Conservation (phyloP, 768 basidiomycete species). For the Trametes punicea region DNA sequence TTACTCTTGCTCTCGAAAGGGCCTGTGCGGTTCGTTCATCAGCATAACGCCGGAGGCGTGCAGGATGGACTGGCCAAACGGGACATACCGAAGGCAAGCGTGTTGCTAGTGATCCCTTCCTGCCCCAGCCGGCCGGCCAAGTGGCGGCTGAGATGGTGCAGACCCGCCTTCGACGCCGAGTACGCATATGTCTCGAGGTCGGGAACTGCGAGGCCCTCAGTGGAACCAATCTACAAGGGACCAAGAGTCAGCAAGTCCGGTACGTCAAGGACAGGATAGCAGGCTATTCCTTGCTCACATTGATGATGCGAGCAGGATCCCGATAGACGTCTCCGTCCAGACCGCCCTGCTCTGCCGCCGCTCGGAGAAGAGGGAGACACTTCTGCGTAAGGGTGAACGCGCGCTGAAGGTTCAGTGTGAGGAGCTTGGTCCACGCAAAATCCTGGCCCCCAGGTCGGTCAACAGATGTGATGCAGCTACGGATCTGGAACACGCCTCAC, state of each 20-base stretch:
- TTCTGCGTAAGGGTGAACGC: slow-evolving; percentile 65
- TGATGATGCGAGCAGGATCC: slow-evolving; percentile 59
- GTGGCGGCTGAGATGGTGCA: slow-evolving; percentile 57
- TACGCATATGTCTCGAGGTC: slow-evolving; percentile 63
- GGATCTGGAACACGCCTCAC: slow-evolving; percentile 34
- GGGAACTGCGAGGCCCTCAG: slow-evolving; percentile 54
- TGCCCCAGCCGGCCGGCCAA: slow-evolving; percentile 54
- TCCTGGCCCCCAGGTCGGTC: too few relatives aligned
- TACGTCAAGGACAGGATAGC: too few relatives aligned
- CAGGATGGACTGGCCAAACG: neutral
- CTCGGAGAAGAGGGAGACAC: slow-evolving; percentile 52
- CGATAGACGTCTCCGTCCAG: slow-evolving; percentile 33
- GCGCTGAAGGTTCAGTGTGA: slow-evolving; percentile 59
- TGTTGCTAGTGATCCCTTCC: slow-evolving; percentile 59
- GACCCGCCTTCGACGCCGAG: slow-evolving; percentile 58
- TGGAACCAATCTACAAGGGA: slow-evolving; percentile 31
- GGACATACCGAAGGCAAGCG: slow-evolving; percentile 56
- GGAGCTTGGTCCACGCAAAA: slow-evolving; percentile 54
- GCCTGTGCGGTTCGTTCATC: slow-evolving; percentile 14
- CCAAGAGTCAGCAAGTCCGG: too few relatives aligned
- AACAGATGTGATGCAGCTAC: neutral
- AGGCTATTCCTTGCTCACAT: too few relatives aligned
- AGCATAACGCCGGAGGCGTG: neutral
- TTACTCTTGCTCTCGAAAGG: slow-evolving; percentile 35
- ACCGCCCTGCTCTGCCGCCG: slow-evolving; percentile 41